phyloP scores from a whole-genome alignment of 2,329 filamentous ascomycete species.

The Phialophora chinensis region DNA sequence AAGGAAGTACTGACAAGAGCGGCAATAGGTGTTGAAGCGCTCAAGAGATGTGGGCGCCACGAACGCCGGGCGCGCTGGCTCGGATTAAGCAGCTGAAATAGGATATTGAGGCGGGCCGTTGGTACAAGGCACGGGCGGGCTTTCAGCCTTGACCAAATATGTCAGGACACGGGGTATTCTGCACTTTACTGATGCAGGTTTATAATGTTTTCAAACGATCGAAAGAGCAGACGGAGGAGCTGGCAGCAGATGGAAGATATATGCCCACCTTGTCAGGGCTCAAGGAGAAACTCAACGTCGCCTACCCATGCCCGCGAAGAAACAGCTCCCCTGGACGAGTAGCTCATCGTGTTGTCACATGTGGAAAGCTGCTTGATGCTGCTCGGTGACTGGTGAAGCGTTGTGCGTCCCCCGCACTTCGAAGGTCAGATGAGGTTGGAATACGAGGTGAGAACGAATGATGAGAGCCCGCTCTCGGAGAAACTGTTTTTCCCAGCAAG shows the following conservation, averaged over 20 bases:
- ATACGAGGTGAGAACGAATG: neutral
- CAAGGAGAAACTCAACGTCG: conserved; percentile 11
- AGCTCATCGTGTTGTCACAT: neutral
- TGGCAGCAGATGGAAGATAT: conserved; percentile 1
- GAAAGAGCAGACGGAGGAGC: neutral
- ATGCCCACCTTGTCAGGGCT: conserved; percentile 1
- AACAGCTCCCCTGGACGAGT: neutral
- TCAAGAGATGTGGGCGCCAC: neutral
- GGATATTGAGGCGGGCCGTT: too few relatives aligned
- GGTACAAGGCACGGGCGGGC: too few relatives aligned
- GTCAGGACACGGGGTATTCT: too few relatives aligned
- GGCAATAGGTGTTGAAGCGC: neutral
- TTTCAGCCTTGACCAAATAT: too few relatives aligned
- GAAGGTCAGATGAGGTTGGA: neutral
- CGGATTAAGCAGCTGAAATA: neutral
- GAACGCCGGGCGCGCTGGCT: neutral
- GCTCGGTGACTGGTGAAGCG: conserved; percentile 1
- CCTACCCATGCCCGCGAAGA: conserved; percentile 4
- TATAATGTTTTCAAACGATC: neutral
- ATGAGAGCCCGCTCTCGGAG: conserved; percentile 5
- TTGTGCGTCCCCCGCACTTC: conserved; percentile 7
- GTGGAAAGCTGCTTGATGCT: neutral
- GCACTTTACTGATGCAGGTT: neutral
- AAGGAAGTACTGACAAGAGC: neutral
- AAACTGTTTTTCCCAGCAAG: conserved; percentile 14